Base-by-base conservation (phyloP, 176 grass and related monocot species). In the Echinochloa phyllopogon region DNA sequence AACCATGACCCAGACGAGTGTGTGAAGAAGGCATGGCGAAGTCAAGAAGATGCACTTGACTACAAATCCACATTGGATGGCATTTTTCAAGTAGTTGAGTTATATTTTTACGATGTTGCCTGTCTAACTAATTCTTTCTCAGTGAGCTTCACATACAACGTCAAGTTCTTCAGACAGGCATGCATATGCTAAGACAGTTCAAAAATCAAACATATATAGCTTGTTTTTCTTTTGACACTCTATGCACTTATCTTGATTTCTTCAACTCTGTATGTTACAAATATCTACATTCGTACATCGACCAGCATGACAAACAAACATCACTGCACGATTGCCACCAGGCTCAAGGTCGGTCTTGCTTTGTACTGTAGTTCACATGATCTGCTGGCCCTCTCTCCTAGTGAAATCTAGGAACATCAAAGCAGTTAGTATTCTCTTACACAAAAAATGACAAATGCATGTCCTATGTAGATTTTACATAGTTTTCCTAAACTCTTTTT, bases 151-250 rank as follows among this genome's bases (percentile, higher is more conserved):
- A 25, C 17, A 74, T 61, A 50, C 18, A 57, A 24, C 72, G 53
- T 53, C 23, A 76, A 48, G 12, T 53, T 66, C 42, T 65, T 76
- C 82, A 13, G 45, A 56, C 21, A 42, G 7, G 15, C 50, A 76
- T 57, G 18, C 67, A 37, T 44, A 68, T 21, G 53, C 40, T 27
- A 47, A 17, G 12, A 67, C 41, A 48, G 13, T 51, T 29, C 55
- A 61, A 85, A 51, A 85, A 77, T 68, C 49, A 49, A 72, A 57
- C 50, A 40, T 56, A 62, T 33, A 40, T 44, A 65, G 39, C 6
- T 59, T 50, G 24, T 44, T 72, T 50, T 70, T 74, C 47, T 52
- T 69, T 77, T 21, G 77, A 77, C 65, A 85, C 44, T 71, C 41
- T 72, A 36, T 85, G 45, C 49, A 85, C 51, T 27, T 18, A 20